These are phyloP conservation scores for Boletellus sp. DNA, from an alignment of 768 basidiomycete genomes.

Conservation along the genomic window DNA sequence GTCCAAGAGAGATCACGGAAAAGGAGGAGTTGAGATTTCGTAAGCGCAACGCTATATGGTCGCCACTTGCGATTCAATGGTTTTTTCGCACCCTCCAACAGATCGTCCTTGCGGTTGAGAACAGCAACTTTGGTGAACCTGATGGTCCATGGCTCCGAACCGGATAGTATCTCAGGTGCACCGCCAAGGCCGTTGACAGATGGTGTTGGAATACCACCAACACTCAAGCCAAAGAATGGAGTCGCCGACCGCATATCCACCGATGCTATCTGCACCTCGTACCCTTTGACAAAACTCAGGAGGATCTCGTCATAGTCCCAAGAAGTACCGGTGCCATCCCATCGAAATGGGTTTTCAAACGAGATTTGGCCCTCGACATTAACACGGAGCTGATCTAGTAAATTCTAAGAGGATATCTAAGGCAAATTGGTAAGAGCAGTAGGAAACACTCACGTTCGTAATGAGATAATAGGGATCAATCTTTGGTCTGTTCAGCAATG, in stretches of 20 bases:
- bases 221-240: conserved; percentile 41
- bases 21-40: conserved; percentile 86
- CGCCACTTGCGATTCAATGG: conserved; percentile 83
- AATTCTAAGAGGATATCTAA: conserved; percentile 41
- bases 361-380: conserved; percentile 60
- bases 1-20: conserved; percentile 73
- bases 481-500: conserved; percentile 56
- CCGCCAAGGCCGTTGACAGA: conserved; percentile 27
- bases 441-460: conserved; percentile 52
- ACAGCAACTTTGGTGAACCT: conserved; percentile 79
- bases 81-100: conserved; percentile 72
- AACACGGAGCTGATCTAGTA: conserved; percentile 65
- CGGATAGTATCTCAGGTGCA: conserved; percentile 22
- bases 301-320: conserved; percentile 70
- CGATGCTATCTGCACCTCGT: conserved; percentile 52
- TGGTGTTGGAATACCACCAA: conserved; percentile 34
- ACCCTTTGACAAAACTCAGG: conserved; percentile 57
- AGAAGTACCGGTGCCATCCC: conserved; percentile 58
- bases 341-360: conserved; percentile 59
- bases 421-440: neutral
- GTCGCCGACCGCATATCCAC: conserved; percentile 39
- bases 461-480: conserved; percentile 94
- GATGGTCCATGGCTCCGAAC: conserved; percentile 43
- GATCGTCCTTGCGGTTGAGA: conserved; percentile 79
- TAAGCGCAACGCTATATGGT: conserved; percentile 78